Evolutionary conservation across 768 basidiomycete genomes (phyloP).

Genomic region (Botryobasidium botryosum): DNA sequence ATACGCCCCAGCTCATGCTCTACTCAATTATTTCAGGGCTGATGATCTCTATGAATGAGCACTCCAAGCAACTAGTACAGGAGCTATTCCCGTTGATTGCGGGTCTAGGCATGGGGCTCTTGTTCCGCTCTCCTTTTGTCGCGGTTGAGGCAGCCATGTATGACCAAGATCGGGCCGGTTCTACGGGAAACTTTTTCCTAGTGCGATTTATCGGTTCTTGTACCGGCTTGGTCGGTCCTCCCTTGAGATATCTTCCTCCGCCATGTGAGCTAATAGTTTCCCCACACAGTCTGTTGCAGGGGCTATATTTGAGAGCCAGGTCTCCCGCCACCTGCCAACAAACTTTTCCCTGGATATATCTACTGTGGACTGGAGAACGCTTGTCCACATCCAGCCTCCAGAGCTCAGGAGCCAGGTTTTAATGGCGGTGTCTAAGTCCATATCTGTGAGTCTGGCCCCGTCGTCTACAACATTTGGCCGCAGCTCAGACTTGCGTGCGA

Average conservation of each 20-base stretch:
- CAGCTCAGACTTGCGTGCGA: background rate
- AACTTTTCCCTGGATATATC: slow-evolving; percentile 27
- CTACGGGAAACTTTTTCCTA: slow-evolving; percentile 76
- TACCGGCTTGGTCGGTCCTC: slow-evolving; percentile 45
- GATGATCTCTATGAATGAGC: slow-evolving; percentile 42
- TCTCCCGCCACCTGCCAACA: slow-evolving; percentile 33
- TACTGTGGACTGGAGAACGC: slow-evolving; percentile 34
- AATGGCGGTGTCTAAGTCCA: slow-evolving; percentile 2
- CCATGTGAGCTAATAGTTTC: background rate
- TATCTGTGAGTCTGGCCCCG: slow-evolving; percentile 7
- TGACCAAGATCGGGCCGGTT: slow-evolving; percentile 50
- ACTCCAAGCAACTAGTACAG: slow-evolving; percentile 30
- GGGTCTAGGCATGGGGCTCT: slow-evolving; percentile 64
- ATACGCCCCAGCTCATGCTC: background rate
- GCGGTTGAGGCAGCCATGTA: slow-evolving; percentile 52
- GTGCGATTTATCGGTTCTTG: slow-evolving; percentile 79
- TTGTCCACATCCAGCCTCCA: slow-evolving; percentile 29
- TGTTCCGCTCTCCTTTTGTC: slow-evolving; percentile 76
- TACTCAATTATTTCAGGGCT: slow-evolving; percentile 31
- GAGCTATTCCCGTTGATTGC: slow-evolving; percentile 47
- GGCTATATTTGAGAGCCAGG: slow-evolving; percentile 45
- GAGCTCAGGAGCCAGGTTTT: slow-evolving; percentile 17
- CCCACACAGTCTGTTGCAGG: slow-evolving; percentile 50
- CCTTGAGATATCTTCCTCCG: background rate
- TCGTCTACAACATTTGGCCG: slow-evolving; percentile 1